Evolutionary conservation across 192 early-diverging fungal genomes (phyloP).

Genomic region (Chytriomyces sp.): DNA sequence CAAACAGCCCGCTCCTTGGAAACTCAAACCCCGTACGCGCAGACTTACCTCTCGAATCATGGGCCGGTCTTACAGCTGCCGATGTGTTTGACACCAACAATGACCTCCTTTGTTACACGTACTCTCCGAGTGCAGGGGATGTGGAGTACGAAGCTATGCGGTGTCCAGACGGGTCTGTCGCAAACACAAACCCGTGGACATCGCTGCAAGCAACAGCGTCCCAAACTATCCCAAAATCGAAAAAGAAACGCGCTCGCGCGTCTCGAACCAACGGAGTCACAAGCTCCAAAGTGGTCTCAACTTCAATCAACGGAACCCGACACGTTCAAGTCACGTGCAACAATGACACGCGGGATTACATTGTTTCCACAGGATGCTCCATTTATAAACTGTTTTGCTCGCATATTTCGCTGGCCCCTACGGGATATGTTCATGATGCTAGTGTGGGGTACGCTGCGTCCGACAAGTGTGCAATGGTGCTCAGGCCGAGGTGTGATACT

Average conservation of each 20-base stretch:
- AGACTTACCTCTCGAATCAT: background rate
- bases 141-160: background rate
- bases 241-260: background rate
- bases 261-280: background rate
- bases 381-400: background rate
- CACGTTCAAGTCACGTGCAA: background rate
- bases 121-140: background rate
- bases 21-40: background rate
- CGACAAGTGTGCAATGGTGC: background rate
- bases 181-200: background rate
- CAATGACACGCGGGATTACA: background rate
- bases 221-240: background rate
- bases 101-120: background rate
- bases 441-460: background rate
- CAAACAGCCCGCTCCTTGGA: background rate
- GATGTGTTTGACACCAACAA: background rate
- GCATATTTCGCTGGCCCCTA: background rate
- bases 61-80: background rate
- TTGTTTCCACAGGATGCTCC: background rate
- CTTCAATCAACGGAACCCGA: background rate
- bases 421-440: background rate
- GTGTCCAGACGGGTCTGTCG: background rate
- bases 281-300: background rate
- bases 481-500: background rate
- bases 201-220: background rate